Conservation (phyloP, 257 asterid species). For the Fraxinus cuspidata region DNA sequence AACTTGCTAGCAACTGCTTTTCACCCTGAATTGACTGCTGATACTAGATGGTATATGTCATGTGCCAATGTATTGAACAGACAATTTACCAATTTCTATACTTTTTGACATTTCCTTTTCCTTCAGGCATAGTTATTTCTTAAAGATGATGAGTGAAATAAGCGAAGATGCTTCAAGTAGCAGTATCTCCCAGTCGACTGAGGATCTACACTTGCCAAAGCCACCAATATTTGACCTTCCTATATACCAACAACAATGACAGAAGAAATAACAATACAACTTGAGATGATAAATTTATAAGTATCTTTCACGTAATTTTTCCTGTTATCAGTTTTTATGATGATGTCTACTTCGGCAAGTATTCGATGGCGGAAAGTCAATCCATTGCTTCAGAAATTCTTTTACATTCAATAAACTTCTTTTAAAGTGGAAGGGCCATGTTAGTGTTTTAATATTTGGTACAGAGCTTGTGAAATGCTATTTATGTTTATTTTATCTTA, state of each 20-base stretch:
- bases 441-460: not conserved
- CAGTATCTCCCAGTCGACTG: slow-evolving; percentile 28
- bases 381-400: slow-evolving; percentile 1
- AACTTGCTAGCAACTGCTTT: slow-evolving; percentile 96
- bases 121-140: slow-evolving; percentile 78
- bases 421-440: not conserved
- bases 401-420: not conserved
- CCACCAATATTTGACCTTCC: slow-evolving; percentile 51
- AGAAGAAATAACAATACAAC: not conserved
- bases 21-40: slow-evolving; percentile 98
- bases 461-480: not conserved
- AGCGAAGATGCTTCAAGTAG: slow-evolving; percentile 52
- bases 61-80: not conserved
- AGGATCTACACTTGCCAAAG: slow-evolving; percentile 25
- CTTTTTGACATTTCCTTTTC: not conserved
- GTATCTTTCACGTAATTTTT: not conserved
- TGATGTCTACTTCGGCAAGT: not conserved
- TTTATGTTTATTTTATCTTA: not conserved
- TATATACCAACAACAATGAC: slow-evolving; percentile 40
- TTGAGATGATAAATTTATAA: not conserved
- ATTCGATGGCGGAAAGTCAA: not conserved
- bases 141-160: slow-evolving; percentile 65
- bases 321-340: not conserved
- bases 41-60: slow-evolving; percentile 69
- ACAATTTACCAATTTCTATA: not conserved